Base-by-base conservation (phyloP, 2,329 filamentous ascomycete species). In the Aspergillus sp. region DNA sequence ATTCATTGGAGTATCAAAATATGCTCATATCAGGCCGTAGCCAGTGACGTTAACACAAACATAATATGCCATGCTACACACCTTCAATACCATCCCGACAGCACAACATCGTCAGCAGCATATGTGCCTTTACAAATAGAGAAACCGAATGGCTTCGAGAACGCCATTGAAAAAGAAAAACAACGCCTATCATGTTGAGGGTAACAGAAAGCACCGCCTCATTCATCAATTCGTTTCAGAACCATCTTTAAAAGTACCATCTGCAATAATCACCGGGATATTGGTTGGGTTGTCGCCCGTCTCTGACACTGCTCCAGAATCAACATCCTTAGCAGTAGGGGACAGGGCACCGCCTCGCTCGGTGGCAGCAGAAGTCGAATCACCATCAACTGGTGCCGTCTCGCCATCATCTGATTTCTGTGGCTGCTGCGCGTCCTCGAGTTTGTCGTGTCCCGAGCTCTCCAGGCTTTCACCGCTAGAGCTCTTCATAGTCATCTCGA, bases 381-480 rank as follows among this genome's bases (percentile, higher is more conserved):
- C 38, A 20, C 7, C 19, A 15, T 13, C 12, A 13, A 41, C 19
- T 22, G 19, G 7, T 20, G 15, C 10, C 9, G 19, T 20, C 15
- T 35, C 15, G 7, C 23, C 38, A 13, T 19, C 13, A n/a, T 41
- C 38, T 19, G 7, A 19, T 17, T 19, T 15, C 7, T 38, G 15
- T 38, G 48, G 33, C 10, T 48, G 44, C 5, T 50, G 49, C n/a
- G 54, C 52, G 3, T 43, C 46, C 12, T 30, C 17, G 22, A 55
- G 49, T n/a, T 53, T 61, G 35, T 64, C 62, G 33, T 41, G 50
- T 39, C 57, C 60, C 1, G 55, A 60, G 45, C 51, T 61, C 19
- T 60, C 60, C 2, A 57, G 51, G 27, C 58, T 64, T 3, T 55
- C 55, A 3, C 43, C 43, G 13, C 53, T 20, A 7, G 60, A 56